These are phyloP conservation scores for Zea luxurians DNA, from an alignment of 176 grass and related monocot genomes.

Conservation along the genomic window DNA sequence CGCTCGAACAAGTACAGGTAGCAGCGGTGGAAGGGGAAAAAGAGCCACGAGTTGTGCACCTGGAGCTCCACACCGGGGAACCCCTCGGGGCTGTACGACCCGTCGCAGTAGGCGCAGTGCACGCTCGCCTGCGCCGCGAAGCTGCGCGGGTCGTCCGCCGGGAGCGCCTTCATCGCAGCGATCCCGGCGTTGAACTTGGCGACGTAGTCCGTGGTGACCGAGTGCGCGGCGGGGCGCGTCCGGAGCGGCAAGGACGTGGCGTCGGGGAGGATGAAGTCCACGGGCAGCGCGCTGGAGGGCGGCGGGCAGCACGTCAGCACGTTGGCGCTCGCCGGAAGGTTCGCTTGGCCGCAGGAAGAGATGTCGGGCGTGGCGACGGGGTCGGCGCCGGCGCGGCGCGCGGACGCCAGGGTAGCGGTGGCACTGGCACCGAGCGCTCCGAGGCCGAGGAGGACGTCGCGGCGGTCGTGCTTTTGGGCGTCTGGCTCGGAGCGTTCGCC, in stretches of 20 bases:
- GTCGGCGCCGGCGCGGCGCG: conserved; percentile 27
- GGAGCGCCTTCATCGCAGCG: conserved; percentile 55
- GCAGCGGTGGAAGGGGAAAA: conserved; percentile 61
- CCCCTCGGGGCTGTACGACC: conserved; percentile 51
- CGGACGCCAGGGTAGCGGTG: conserved; percentile 14
- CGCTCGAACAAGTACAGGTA: conserved; percentile 70
- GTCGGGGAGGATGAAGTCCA: conserved; percentile 43
- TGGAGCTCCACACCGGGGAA: conserved; percentile 50
- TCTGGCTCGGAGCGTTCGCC: not conserved
- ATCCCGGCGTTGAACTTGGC: conserved; percentile 56
- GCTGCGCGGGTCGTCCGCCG: conserved; percentile 58
- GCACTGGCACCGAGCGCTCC: conserved; percentile 30
- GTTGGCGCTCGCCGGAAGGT: conserved; percentile 7
- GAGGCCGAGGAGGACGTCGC: conserved; percentile 51
- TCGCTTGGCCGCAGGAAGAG: conserved; percentile 46
- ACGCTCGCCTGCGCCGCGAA: conserved; percentile 57
- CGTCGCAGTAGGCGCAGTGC: conserved; percentile 68
- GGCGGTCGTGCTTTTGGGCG: conserved; percentile 41
- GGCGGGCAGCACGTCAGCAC: conserved; percentile 28
- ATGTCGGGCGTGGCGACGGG: not conserved
- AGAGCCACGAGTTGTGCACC: conserved; percentile 60
- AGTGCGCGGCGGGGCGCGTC: conserved; percentile 56
- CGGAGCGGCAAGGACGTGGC: conserved; percentile 39
- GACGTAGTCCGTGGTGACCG: conserved; percentile 42
- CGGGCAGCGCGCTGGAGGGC: conserved; percentile 8